Conservation (phyloP, 331 rosid genomes). For the Quercus tomentella region DNA sequence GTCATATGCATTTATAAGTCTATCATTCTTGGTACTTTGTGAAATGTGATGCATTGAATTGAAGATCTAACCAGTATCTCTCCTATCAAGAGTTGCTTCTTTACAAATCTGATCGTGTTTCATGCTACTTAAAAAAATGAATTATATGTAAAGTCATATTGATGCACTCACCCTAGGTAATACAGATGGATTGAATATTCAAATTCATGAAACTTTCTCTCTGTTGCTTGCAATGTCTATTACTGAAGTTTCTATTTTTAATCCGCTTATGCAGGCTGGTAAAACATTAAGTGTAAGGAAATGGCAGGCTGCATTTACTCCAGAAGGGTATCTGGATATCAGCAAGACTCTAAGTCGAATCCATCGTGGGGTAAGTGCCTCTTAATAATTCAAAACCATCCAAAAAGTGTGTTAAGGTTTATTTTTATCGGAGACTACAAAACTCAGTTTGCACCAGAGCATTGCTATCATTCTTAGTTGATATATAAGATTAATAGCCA, state of each 20-base stretch:
- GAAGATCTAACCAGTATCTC: slow-evolving; percentile 1
- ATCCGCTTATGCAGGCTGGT: slow-evolving; percentile 65
- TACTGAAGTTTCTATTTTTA: slow-evolving; percentile 9
- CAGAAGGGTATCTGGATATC: slow-evolving; percentile 84
- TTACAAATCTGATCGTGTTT: not conserved
- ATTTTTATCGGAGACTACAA: not conserved
- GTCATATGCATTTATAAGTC: not conserved
- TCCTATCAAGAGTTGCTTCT: not conserved
- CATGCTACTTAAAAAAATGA: not conserved
- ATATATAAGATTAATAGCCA: not conserved
- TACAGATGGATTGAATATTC: slow-evolving; percentile 3
- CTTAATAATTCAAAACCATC: slow-evolving; percentile 9
- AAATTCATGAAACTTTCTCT: not conserved
- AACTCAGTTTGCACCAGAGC: slow-evolving; percentile 4
- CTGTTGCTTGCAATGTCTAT: slow-evolving; percentile 6
- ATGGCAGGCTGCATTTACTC: slow-evolving; percentile 84
- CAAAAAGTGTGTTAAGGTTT: slow-evolving; percentile 4
- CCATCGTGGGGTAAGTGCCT: slow-evolving; percentile 72
- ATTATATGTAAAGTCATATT: not conserved
- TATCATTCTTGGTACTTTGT: not conserved
- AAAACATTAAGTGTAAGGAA: slow-evolving; percentile 84
- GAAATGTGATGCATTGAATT: slow-evolving; percentile 11
- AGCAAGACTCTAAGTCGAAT: slow-evolving; percentile 80
- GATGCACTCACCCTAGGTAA: not conserved
- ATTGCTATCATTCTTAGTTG: not conserved